These are phyloP conservation scores for Trichopus zeylanicus DNA, from an alignment of 116 monocot species.

Conservation along the genomic window DNA sequence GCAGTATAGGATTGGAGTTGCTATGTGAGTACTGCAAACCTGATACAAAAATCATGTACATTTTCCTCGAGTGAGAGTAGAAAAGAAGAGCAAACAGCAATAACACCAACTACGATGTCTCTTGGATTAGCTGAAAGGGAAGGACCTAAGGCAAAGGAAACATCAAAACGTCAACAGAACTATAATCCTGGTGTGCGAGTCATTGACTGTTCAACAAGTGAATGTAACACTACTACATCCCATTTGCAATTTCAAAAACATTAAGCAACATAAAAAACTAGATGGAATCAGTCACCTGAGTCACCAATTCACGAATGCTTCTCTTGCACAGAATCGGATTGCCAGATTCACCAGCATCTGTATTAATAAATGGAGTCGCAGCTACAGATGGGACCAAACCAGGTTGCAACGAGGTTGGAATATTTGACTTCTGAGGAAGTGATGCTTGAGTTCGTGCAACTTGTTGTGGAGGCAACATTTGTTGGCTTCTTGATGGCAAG, in stretches of 20 bases:
- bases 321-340: slow-evolving; percentile 72
- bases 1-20: no score
- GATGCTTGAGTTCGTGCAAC: slow-evolving; percentile 21
- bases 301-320: slow-evolving; percentile 74
- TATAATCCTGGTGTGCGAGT: no score
- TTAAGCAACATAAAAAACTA: slow-evolving; percentile 2
- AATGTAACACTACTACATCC: no score
- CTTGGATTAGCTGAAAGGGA: no score
- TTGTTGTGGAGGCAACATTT: slow-evolving; percentile 28
- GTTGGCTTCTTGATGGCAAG: slow-evolving; percentile 25
- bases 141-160: no score
- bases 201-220: no score
- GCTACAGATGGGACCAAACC: slow-evolving; percentile 16
- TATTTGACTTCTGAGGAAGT: slow-evolving; percentile 30
- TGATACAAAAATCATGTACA: no score
- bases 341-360: slow-evolving; percentile 39
- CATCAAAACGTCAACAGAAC: no score
- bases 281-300: slow-evolving; percentile 42
- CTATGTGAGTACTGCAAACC: no score
- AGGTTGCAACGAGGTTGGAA: slow-evolving; percentile 17
- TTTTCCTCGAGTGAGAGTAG: no score
- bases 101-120: no score
- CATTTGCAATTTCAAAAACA: neutral
- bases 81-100: no score
- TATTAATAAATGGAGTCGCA: slow-evolving; percentile 8